A percentile compares a stretch with the other conserved stretches of the same genome.
Conservation (phyloP, 1,284 basidiomycete species). For the Malassezia sp. region DNA sequence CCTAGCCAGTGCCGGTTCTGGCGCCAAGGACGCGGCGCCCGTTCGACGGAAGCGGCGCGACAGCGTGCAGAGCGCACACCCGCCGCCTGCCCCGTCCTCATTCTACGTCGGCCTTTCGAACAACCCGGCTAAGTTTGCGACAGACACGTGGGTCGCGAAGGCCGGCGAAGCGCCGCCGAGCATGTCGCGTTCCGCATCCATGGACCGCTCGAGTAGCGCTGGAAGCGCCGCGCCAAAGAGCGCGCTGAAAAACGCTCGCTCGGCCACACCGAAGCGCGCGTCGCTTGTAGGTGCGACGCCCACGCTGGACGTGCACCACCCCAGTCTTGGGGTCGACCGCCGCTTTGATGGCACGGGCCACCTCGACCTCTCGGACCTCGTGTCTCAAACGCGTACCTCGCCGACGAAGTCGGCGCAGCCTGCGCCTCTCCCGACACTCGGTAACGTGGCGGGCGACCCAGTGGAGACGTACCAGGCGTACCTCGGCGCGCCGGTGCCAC, state of each 20-base stretch:
- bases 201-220: too few relatives aligned
- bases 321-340: conserved; percentile 32
- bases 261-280: conserved; percentile 1
- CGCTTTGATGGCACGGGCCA: conserved; percentile 38
- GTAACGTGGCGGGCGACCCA: too few relatives aligned
- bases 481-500: too few relatives aligned
- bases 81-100: conserved; percentile 16
- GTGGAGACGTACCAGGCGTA: conserved; percentile 2
- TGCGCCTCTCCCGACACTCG: too few relatives aligned
- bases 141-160: conserved; percentile 34
- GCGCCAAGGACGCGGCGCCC: not conserved
- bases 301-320: not conserved
- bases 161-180: conserved; percentile 28
- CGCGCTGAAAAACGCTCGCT: conserved; percentile 9
- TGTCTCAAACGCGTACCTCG: not conserved
- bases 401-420: not conserved
- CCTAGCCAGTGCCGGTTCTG: too few relatives aligned
- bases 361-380: conserved; percentile 23
- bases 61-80: not conserved
- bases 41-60: conserved; percentile 5
- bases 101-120: conserved; percentile 20
- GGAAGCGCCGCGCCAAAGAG: conserved; percentile 8
- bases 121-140: conserved; percentile 25
- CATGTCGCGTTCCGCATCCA: too few relatives aligned
- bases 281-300: conserved; percentile 1